Percentiles rank a stretch among this genome's conserved stretches.
Evolutionary conservation across 2,329 filamentous ascomycete species (phyloP).

Genomic region (Fusarium caatingaense): DNA sequence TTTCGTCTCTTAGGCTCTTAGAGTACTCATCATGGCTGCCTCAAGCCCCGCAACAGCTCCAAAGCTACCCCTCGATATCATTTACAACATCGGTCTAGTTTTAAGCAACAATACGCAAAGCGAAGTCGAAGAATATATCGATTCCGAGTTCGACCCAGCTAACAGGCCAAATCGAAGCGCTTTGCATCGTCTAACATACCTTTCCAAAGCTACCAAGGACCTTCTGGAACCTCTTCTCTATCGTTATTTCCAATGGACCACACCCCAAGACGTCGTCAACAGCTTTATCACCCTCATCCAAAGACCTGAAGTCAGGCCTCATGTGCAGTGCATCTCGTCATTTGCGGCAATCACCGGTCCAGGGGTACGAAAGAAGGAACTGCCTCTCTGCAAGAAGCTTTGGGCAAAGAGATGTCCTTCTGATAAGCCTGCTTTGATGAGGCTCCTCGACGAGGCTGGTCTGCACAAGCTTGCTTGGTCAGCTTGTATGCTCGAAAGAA

Average conservation of each 20-base stretch:
- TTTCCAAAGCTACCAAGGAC: constrained; percentile 21
- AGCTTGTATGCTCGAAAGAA: constrained; percentile 19
- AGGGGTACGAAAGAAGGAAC: not conserved
- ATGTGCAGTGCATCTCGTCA: constrained; percentile 21
- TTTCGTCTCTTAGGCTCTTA: not conserved
- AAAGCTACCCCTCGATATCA: constrained; percentile 26
- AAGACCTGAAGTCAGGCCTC: constrained; percentile 24
- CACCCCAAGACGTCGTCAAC: constrained; percentile 11
- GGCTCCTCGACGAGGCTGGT: constrained; percentile 7
- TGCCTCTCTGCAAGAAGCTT: constrained; percentile 8
- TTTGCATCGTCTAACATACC: constrained; percentile 23
- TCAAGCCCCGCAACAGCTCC: not conserved
- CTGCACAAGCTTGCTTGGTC: constrained; percentile 23
- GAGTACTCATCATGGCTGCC: constrained; percentile 4
- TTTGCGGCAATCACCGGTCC: constrained; percentile 2
- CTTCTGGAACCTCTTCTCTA: constrained; percentile 36
- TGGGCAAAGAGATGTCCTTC: constrained; percentile 18
- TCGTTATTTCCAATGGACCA: constrained; percentile 22
- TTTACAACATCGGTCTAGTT: constrained; percentile 21
- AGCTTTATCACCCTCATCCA: constrained; percentile 28
- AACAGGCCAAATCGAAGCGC: not conserved
- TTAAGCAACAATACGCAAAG: not conserved
- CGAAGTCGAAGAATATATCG: not conserved
- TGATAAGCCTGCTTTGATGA: constrained; percentile 17
- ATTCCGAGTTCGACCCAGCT: not conserved